phyloP scores from a whole-genome alignment of 2,329 filamentous ascomycete species.

The Coniochaeta prunicola region DNA sequence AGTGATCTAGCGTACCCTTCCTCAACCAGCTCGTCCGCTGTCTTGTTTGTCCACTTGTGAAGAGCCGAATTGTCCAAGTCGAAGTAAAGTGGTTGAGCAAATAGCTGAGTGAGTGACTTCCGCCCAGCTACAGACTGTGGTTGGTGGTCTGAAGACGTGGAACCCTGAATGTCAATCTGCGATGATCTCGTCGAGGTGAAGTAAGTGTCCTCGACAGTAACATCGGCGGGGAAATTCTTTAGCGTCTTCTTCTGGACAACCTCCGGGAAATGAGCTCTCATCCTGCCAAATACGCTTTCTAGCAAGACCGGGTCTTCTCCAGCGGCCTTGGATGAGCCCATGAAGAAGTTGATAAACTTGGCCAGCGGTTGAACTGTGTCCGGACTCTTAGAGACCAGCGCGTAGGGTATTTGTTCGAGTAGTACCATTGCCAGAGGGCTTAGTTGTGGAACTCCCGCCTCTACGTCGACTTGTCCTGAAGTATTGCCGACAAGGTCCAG shows the following conservation, averaged over 20 bases:
- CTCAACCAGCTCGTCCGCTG: slow-evolving; percentile 70
- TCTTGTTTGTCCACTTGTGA: slow-evolving; percentile 65
- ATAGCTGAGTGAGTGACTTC: slow-evolving; percentile 42
- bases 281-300: slow-evolving; percentile 32
- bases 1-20: slow-evolving; percentile 66
- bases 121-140: slow-evolving; percentile 3
- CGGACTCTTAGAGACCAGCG: slow-evolving; percentile 24
- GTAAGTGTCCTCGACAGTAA: neutral
- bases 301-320: slow-evolving; percentile 42
- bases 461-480: slow-evolving; percentile 16
- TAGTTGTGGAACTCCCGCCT: slow-evolving; percentile 25
- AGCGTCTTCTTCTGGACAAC: slow-evolving; percentile 19
- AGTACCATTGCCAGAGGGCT: slow-evolving; percentile 65
- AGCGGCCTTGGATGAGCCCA: slow-evolving; percentile 45
- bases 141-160: slow-evolving; percentile 6
- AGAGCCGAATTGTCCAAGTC: slow-evolving; percentile 46
- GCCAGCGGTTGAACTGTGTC: slow-evolving; percentile 30
- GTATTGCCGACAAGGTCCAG: slow-evolving; percentile 35
- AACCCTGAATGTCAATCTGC: neutral
- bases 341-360: slow-evolving; percentile 49
- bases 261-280: slow-evolving; percentile 29
- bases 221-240: neutral
- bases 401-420: slow-evolving; percentile 63
- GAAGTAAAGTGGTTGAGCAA: slow-evolving; percentile 38
- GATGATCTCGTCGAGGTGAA: neutral